Evolutionary conservation across 129 eudicot species (phyloP).

Genomic region (Centrapalus pauciflorus): DNA sequence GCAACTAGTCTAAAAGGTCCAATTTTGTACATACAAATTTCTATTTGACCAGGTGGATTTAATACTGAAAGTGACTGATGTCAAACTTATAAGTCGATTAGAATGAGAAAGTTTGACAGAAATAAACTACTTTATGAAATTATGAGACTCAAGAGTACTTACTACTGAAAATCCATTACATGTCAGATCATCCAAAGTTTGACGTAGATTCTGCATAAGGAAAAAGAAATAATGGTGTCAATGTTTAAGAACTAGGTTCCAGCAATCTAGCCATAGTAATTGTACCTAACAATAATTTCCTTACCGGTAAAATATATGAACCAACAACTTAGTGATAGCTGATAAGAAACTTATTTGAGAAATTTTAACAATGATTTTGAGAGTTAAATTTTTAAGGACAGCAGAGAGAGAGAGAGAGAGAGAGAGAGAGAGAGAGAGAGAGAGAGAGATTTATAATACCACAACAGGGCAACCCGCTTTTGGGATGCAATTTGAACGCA

Average conservation of each 20-base stretch:
- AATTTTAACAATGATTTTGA: background rate
- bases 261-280: background rate
- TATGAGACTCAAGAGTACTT: constrained; percentile 28
- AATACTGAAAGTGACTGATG: background rate
- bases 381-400: background rate
- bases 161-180: constrained; percentile 97
- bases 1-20: too few species aligned
- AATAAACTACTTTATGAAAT: background rate
- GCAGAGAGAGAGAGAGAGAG: background rate
- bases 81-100: background rate
- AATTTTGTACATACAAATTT: too few species aligned
- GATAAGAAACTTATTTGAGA: background rate
- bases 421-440: too few species aligned
- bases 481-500: constrained; percentile 82
- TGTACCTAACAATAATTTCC: background rate
- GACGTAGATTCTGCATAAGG: constrained; percentile 71
- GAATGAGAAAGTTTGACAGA: background rate
- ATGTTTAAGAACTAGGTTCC: background rate
- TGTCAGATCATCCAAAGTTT: constrained; percentile 98
- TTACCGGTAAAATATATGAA: background rate
- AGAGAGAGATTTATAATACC: constrained; percentile 35
- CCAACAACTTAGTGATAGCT: background rate
- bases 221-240: background rate
- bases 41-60: background rate
- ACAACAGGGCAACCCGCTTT: constrained; percentile 94